Conservation (phyloP, 192 early-diverging fungal genomes). For the Coemansia sp. region DNA sequence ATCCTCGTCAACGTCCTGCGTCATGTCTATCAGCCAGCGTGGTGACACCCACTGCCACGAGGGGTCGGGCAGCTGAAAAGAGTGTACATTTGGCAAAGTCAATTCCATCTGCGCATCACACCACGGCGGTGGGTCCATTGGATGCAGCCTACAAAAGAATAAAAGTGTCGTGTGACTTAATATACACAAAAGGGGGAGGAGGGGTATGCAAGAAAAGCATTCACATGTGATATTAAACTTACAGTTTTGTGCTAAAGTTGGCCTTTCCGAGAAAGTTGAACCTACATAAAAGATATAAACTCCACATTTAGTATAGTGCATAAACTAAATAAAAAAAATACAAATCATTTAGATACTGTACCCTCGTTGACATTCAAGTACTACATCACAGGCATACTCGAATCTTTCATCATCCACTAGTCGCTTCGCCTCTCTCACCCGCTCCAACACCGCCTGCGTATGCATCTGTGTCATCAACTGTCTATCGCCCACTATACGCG, state of each 20-base stretch:
- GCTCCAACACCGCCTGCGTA: slow-evolving; percentile 18
- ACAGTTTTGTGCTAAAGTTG: slow-evolving; percentile 53
- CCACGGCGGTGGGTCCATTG: slow-evolving; percentile 59
- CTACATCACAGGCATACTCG: slow-evolving; percentile 50
- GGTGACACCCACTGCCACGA: slow-evolving; percentile 59
- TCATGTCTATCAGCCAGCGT: slow-evolving; percentile 61
- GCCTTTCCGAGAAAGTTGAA: slow-evolving; percentile 56
- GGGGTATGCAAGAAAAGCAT: neutral
- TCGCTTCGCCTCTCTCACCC: slow-evolving; percentile 34
- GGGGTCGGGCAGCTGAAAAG: slow-evolving; percentile 56
- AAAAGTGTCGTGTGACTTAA: slow-evolving; percentile 10
- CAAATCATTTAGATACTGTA: slow-evolving; percentile 9
- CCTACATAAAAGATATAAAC: slow-evolving; percentile 23
- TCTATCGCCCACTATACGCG: slow-evolving; percentile 13
- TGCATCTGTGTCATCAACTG: slow-evolving; percentile 33
- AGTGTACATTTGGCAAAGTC: slow-evolving; percentile 56
- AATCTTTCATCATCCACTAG: slow-evolving; percentile 40
- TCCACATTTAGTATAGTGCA: neutral
- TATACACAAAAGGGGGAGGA: neutral
- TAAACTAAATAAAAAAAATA: neutral
- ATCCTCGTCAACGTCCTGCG: slow-evolving; percentile 56
- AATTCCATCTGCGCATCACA: slow-evolving; percentile 46
- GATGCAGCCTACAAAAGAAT: slow-evolving; percentile 38
- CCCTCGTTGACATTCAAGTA: slow-evolving; percentile 56
- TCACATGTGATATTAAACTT: slow-evolving; percentile 22